Conservation (phyloP, 164 flowering plant species). For the Macadamia tetraphylla region DNA sequence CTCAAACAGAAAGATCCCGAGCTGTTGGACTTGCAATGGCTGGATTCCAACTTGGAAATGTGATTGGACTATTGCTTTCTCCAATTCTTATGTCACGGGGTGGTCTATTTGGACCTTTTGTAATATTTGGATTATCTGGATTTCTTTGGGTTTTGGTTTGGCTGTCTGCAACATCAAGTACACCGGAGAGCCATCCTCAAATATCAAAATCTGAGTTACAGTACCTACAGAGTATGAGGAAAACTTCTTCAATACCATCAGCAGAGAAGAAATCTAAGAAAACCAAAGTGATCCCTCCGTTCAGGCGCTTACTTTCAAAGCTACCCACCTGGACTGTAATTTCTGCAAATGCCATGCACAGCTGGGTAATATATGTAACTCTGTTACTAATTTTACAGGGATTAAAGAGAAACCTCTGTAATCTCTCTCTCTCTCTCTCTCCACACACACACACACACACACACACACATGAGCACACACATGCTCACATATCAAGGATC, state of each 20-base stretch:
- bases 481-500: no score
- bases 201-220: conserved; percentile 73
- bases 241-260: conserved; percentile 14
- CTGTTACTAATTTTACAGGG: neutral
- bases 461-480: no score
- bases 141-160: conserved; percentile 96
- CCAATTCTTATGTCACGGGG: conserved; percentile 97
- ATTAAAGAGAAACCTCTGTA: no score
- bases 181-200: conserved; percentile 70
- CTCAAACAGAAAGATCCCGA: conserved; percentile 78
- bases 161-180: conserved; percentile 78
- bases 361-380: conserved; percentile 61
- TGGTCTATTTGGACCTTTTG: conserved; percentile 90
- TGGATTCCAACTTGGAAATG: conserved; percentile 88
- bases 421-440: no score
- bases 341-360: conserved; percentile 89
- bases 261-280: conserved; percentile 26
- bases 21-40: conserved; percentile 97
- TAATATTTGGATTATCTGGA: conserved; percentile 91
- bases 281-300: conserved; percentile 63
- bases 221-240: conserved; percentile 46
- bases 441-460: no score
- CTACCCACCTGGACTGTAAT: conserved; percentile 87
- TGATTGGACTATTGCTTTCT: conserved; percentile 78
- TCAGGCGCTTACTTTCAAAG: conserved; percentile 70